Percentiles rank a stretch among this genome's conserved stretches.
These are phyloP conservation scores for Talaromyces pinophilus DNA, from an alignment of 2,329 filamentous ascomycete genomes.

Conservation along the genomic window DNA sequence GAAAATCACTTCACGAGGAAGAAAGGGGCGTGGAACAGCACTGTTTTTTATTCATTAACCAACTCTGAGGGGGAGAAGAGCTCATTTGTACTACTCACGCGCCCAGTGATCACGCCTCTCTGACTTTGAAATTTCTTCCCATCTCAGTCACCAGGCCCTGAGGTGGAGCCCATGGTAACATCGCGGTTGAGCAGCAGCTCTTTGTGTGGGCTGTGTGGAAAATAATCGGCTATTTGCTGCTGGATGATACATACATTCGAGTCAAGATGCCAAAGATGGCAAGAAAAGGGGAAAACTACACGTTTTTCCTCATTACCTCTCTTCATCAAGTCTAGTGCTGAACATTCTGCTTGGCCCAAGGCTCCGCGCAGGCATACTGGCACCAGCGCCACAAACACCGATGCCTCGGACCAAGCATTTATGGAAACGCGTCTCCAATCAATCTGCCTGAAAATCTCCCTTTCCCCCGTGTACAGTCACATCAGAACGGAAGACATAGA, in stretches of 20 bases:
- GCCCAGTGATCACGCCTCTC: neutral
- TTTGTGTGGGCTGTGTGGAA: neutral
- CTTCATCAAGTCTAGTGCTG: conserved; percentile 1
- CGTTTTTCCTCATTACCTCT: neutral
- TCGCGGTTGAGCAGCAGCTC: conserved; percentile 7
- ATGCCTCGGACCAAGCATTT: neutral
- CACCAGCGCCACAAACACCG: neutral
- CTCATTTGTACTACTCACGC: neutral
- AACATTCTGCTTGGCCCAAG: neutral
- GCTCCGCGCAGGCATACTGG: neutral
- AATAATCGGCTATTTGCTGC: neutral
- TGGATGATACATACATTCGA: neutral
- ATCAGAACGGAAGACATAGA: neutral
- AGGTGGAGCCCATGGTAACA: conserved; percentile 17
- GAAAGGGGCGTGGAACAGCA: neutral
- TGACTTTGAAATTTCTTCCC: neutral
- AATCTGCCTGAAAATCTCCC: neutral
- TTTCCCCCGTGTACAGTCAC: conserved; percentile 16
- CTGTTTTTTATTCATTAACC: neutral
- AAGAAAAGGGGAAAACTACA: neutral
- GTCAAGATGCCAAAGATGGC: neutral
- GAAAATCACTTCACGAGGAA: no score
- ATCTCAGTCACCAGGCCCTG: conserved; percentile 1
- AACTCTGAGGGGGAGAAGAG: neutral
- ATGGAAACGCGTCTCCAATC: neutral